Conservation (phyloP, 345 rosid genomes). For the Cardamine occulta region DNA sequence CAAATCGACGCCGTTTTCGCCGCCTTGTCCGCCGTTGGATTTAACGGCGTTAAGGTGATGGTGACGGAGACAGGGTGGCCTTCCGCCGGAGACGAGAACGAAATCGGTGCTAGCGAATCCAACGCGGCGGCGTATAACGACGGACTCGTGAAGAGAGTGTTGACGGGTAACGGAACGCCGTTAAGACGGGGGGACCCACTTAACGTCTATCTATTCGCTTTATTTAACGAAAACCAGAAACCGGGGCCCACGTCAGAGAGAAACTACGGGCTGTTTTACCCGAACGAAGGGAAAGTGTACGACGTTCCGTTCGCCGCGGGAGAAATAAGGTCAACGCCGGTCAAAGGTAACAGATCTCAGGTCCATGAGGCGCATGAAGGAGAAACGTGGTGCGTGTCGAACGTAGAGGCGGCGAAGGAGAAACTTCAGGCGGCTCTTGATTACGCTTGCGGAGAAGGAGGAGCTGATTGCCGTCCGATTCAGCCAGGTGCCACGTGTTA, state of each 20-base stretch:
- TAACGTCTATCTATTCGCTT: constrained; percentile 68
- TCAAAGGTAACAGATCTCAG: constrained; percentile 33
- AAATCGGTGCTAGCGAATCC: constrained; percentile 14
- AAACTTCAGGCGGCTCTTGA: constrained; percentile 70
- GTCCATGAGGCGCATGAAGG: constrained; percentile 46
- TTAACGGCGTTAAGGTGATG: constrained; percentile 26
- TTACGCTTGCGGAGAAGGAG: constrained; percentile 90
- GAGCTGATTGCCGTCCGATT: constrained; percentile 84
- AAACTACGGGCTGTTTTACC: constrained; percentile 85
- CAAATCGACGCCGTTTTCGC: constrained; percentile 39
- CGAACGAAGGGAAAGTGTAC: constrained; percentile 65
- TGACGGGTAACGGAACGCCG: constrained; percentile 37
- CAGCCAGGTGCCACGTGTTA: constrained; percentile 75
- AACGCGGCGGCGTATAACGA: constrained; percentile 41
- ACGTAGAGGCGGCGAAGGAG: constrained; percentile 41
- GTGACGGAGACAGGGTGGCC: constrained; percentile 46
- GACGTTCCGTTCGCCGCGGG: constrained; percentile 48
- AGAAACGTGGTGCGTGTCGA: constrained; percentile 89
- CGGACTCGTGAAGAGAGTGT: constrained; percentile 33
- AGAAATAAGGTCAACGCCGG: constrained; percentile 30
- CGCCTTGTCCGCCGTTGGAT: constrained; percentile 34
- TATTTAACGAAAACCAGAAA: constrained; percentile 83
- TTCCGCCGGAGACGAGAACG: constrained; percentile 37
- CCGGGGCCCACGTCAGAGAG: constrained; percentile 84
- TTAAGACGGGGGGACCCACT: constrained; percentile 48